Percentiles rank a stretch among this genome's conserved stretches.
These are phyloP conservation scores for Penicillium sp. DNA, from an alignment of 2,329 filamentous ascomycete genomes.

Conservation along the genomic window DNA sequence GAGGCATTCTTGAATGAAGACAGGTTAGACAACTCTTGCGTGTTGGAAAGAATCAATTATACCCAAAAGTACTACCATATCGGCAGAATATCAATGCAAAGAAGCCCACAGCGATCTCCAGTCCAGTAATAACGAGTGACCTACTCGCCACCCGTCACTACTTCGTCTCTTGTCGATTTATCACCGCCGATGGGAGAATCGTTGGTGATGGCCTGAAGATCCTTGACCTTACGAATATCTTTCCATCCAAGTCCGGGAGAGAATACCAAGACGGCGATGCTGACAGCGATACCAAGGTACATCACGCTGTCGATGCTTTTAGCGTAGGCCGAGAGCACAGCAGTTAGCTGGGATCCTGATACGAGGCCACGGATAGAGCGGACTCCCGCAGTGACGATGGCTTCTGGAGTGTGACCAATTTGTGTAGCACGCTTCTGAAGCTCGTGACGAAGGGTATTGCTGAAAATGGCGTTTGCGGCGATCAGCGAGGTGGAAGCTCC, in stretches of 20 bases:
- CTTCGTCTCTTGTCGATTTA: background rate
- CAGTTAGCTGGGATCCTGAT: conserved; percentile 20
- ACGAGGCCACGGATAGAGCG: conserved; percentile 22
- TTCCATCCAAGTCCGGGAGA: conserved; percentile 28
- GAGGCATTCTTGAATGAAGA: too few species aligned
- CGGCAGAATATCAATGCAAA: too few species aligned
- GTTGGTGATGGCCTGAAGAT: conserved; percentile 12
- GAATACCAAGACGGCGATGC: conserved; percentile 19
- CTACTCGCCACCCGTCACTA: too few species aligned
- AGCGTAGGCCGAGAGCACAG: conserved; percentile 26
- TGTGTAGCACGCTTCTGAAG: conserved; percentile 13
- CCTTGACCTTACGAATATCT: conserved; percentile 26
- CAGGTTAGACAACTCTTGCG: too few species aligned
- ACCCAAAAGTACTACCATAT: too few species aligned
- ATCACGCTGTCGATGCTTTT: conserved; percentile 27
- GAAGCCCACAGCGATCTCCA: too few species aligned
- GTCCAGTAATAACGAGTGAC: too few species aligned
- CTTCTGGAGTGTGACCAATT: conserved; percentile 16
- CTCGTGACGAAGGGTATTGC: conserved; percentile 21
- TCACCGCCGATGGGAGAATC: background rate
- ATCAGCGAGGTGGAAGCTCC: conserved; percentile 29
- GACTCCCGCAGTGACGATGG: conserved; percentile 24
- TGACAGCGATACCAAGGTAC: conserved; percentile 27
- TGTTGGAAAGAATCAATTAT: too few species aligned
- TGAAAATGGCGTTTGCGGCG: conserved; percentile 28